Base-by-base conservation (phyloP, 2,329 filamentous ascomycete genomes). In the Chaetomiaceae sp. region DNA sequence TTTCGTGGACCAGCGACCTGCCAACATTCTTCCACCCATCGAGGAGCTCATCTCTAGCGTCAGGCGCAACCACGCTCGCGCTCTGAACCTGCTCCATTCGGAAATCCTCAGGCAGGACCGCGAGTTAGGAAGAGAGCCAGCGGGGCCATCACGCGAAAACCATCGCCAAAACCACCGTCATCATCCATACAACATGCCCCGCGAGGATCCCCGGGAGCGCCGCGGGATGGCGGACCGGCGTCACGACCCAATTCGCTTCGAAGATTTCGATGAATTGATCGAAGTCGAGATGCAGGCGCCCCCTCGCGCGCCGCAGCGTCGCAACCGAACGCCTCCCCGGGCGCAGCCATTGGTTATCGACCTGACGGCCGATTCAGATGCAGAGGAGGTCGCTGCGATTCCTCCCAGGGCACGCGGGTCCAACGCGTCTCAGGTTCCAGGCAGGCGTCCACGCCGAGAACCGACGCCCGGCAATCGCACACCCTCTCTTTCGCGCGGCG, bases 301-400 rank as follows among this genome's bases (percentile, higher is more conserved):
- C 8, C 27, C 33, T 11, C 46, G 45, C 14, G 19, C 29, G 19
- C 22, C 37, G 27, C 19, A 29, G 20, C 42, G 25, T 2, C 37
- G 43, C 19, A 25, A 50, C n/a, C 48, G 20, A 6, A 19, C 37
- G 15, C 20, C 39, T 12, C 27, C n/a, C 3, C 42, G 23, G 34
- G 22, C 23, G 14, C 27, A 47, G 37, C 40, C 47, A 15, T 53
- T 51, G 17, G 65, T 79, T 14, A 80, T 80, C 39, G 77, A 80
- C 53, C 64, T 81, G 44, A 80, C 77, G 58, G 75, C 76, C 0
- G 76, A 79, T 61, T 78, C 75, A 17, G 74, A 75, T 0, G 63
- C 61, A 7, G 53, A 50, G 20, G 15, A 47, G 1, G 17, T 34
- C 11, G 47, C n/a, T 6, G 23, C 22, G 4, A 38, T 20, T 31